Percentiles rank a stretch among this genome's conserved stretches.
Conservation (phyloP, 768 basidiomycete genomes). For the Asterophora lycoperdoides region DNA sequence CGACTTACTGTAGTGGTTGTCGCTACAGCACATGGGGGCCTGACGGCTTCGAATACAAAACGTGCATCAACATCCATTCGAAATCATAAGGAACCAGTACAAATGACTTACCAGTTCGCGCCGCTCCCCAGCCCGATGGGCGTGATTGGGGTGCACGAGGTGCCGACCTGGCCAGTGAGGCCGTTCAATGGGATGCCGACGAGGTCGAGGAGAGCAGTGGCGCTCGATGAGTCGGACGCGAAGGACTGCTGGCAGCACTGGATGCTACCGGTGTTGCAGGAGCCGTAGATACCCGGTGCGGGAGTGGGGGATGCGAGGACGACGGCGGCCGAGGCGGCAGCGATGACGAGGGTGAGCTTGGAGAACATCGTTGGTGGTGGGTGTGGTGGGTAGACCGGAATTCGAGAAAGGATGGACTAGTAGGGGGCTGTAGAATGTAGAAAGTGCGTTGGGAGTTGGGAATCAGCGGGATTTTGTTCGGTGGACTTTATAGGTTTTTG, state of each 20-base stretch:
- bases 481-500: no score
- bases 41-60: not conserved
- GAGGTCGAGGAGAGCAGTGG: not conserved
- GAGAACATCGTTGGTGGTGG: not conserved
- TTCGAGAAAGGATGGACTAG: no score
- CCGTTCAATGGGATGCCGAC: not conserved
- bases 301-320: not conserved
- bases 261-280: slow-evolving; percentile 4
- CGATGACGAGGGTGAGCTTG: not conserved
- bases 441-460: no score
- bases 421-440: no score
- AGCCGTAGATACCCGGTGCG: not conserved
- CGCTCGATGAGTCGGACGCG: not conserved
- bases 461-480: no score
- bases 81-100: not conserved
- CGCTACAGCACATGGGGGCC: slow-evolving; percentile 3
- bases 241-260: slow-evolving; percentile 6
- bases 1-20: slow-evolving; percentile 5
- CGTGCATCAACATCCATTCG: not conserved
- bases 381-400: no score
- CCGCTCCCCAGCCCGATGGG: not conserved
- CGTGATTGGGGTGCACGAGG: slow-evolving; percentile 8
- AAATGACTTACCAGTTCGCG: not conserved
- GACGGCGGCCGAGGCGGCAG: not conserved
- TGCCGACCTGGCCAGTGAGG: slow-evolving; percentile 4